Evolutionary conservation across 2,329 filamentous ascomycete genomes (phyloP).

Genomic region (Fusarium sp.): DNA sequence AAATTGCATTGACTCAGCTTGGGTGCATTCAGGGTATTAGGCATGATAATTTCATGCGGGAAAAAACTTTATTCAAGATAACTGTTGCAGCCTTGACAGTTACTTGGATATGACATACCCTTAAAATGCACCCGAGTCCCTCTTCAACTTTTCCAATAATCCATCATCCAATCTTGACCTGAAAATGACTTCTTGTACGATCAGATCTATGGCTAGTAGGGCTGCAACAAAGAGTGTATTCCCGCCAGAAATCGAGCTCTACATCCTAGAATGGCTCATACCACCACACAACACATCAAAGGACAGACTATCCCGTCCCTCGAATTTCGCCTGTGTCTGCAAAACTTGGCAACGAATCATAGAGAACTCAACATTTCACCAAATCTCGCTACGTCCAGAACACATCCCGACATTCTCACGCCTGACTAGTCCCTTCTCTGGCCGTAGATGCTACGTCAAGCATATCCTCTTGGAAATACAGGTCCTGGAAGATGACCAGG

Average conservation of each 20-base stretch:
- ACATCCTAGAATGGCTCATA: conserved; percentile 1
- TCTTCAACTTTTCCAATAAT: neutral
- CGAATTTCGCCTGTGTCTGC: conserved; percentile 13
- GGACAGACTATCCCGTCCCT: neutral
- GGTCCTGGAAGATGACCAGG: neutral
- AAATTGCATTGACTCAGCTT: too few relatives aligned
- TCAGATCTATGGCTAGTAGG: neutral
- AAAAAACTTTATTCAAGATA: too few relatives aligned
- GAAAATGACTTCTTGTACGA: neutral
- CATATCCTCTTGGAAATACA: conserved; percentile 22
- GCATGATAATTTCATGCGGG: too few relatives aligned
- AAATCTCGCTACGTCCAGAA: conserved; percentile 1
- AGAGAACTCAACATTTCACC: conserved; percentile 12
- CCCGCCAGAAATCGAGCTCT: conserved; percentile 14
- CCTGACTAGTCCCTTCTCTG: neutral
- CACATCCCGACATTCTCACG: conserved; percentile 5
- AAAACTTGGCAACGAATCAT: conserved; percentile 13
- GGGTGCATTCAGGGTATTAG: too few relatives aligned
- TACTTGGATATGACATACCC: too few relatives aligned
- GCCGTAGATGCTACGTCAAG: conserved; percentile 1
- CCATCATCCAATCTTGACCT: neutral
- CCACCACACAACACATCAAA: neutral
- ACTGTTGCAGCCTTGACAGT: too few relatives aligned
- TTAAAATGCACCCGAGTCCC: too few relatives aligned
- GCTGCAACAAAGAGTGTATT: neutral